Base-by-base conservation (phyloP, 2,329 filamentous ascomycete genomes). In the Phaeosphaeriaceae sp. region DNA sequence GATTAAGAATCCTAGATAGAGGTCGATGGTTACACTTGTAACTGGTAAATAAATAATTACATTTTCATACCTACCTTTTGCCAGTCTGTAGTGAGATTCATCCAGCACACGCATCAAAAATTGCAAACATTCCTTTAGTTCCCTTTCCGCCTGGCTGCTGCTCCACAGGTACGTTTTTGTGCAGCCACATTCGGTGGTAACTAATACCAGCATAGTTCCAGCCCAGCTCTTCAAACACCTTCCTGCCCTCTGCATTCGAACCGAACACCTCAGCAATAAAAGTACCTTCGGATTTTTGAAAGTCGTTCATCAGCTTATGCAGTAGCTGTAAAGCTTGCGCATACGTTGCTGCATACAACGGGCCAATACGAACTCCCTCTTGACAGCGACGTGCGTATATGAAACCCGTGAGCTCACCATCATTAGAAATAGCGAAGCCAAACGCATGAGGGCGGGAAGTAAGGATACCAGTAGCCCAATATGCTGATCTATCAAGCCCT, bases 151-250 rank as follows among this genome's bases (percentile, higher is more conserved):
- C 70, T 20, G 63, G 46, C 30, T 50, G 45, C 48, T 74, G 71
- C 43, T 67, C 68, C 5, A 49, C 43, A 6, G 71, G 66, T 9
- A 67, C 64, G 17, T 59, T 59, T 0, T 64, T 68, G 37, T 66
- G 44, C 9, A 69, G 41, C 73, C 73, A 74, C 73, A 75, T 76
- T 16, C 73, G 65, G 57, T 71, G 60, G 52, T 71, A 74, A 28
- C 70, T 61, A 6, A 74, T 33, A 5, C 63, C 67, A 11, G 50
- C 52, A 26, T 49, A 54, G 17, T 47, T 42, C 67, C 69, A 75
- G 6, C 71, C 72, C 6, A 70, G 39, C 3, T 66, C 57, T 34
- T 71, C 61, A 45, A 76, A 73, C 8, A 73, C 45, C 29, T 54
- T 58, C 28, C 54, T 48, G 0, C 64, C 70, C 1, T 59, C 39